These are phyloP conservation scores for Rostrohypoxylon terebratum DNA, from an alignment of 495 filamentous ascomycete genomes.

Conservation along the genomic window DNA sequence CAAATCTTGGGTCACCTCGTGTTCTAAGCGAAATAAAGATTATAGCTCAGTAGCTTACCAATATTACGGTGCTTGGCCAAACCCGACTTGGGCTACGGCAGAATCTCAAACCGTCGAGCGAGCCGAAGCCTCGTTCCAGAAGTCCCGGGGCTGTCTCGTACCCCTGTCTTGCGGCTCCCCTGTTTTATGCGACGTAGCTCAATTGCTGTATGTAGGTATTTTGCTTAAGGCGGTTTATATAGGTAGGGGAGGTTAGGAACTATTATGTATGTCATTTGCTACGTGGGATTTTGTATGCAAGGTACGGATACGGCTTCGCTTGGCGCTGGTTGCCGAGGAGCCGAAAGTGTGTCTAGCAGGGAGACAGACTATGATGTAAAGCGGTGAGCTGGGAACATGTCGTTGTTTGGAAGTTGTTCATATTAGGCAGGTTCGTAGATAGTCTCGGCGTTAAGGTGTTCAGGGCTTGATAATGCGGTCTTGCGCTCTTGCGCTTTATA, in stretches of 20 bases:
- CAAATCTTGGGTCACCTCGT: constrained; percentile 11
- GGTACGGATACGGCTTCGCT: not conserved
- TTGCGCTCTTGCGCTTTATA: not conserved
- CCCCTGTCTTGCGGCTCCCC: constrained; percentile 40
- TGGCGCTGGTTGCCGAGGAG: not conserved
- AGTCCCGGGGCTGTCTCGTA: constrained; percentile 19
- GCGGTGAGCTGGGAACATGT: not conserved
- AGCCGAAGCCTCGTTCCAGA: constrained; percentile 10
- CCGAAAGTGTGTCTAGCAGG: not conserved
- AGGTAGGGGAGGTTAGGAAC: not conserved
- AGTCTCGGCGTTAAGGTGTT: not conserved
- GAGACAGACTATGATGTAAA: not conserved
- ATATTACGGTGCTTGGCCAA: not conserved
- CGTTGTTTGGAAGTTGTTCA: not conserved
- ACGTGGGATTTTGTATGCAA: not conserved
- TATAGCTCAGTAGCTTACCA: not conserved
- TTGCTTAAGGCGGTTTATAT: too few species aligned
- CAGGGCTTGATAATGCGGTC: not conserved
- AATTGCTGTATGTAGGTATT: not conserved
- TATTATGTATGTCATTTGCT: not conserved
- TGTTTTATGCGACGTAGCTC: constrained; percentile 21
- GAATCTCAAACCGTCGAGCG: constrained; percentile 25
- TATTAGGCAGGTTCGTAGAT: not conserved
- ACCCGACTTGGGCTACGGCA: not conserved
- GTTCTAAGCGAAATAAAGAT: constrained; percentile 16